phyloP scores from a whole-genome alignment of 2,329 filamentous ascomycete genomes.

The Hymenoscyphus linearis region DNA sequence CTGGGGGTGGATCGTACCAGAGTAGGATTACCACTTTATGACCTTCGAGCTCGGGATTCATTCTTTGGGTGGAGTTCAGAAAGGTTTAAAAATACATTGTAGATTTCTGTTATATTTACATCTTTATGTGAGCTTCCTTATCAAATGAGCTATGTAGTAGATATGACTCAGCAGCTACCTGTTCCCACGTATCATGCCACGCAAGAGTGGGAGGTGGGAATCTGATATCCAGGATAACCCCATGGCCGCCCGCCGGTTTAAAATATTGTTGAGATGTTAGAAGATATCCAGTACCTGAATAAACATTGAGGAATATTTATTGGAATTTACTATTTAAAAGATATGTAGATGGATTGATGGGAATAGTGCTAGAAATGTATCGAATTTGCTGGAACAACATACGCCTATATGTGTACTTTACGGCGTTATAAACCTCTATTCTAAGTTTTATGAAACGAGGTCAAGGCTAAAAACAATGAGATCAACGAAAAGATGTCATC shows the following conservation, averaged over 20 bases:
- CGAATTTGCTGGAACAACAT: no score
- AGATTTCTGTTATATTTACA: not conserved
- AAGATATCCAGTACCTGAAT: no score
- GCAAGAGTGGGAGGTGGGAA: conserved; percentile 5
- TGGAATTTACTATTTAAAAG: no score
- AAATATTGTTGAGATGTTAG: no score
- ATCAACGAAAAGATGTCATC: no score
- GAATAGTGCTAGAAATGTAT: no score
- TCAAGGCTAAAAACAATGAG: no score
- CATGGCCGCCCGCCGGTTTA: not conserved
- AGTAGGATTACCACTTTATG: conserved; percentile 39
- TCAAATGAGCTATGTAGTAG: not conserved
- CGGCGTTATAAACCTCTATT: no score
- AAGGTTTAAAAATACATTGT: not conserved
- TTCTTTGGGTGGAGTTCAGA: not conserved
- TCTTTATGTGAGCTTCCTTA: not conserved
- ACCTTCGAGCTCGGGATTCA: conserved; percentile 26
- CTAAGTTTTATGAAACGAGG: no score
- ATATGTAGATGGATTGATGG: no score
- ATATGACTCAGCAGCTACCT: not conserved
- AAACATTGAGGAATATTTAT: no score
- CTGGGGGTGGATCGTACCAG: conserved; percentile 28
- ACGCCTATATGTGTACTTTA: no score
- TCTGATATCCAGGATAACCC: not conserved
- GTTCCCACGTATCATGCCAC: not conserved